Percentiles rank a stretch among this genome's conserved stretches.
Evolutionary conservation across 495 filamentous ascomycete genomes (phyloP).

Genomic region (Neurospora pannonica): DNA sequence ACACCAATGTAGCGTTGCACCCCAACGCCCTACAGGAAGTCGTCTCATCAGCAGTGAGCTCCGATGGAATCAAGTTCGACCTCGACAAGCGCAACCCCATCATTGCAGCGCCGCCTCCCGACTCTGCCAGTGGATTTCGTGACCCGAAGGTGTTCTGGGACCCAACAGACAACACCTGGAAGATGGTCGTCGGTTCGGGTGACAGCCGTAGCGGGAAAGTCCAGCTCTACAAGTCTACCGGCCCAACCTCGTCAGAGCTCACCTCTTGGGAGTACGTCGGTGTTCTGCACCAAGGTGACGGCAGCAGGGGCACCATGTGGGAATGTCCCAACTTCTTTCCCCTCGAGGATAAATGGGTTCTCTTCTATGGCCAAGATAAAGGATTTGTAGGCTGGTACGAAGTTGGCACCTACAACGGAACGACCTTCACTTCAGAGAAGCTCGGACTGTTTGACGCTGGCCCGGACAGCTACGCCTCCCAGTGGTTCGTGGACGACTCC

Average conservation of each 20-base stretch:
- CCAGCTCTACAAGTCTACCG: background rate
- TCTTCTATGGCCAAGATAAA: background rate
- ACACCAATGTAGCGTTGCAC: background rate
- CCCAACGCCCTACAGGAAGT: background rate
- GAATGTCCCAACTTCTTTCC: background rate
- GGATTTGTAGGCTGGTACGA: background rate
- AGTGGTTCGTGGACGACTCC: background rate
- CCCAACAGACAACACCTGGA: background rate
- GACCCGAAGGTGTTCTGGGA: background rate
- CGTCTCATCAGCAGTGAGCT: background rate
- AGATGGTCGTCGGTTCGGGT: background rate
- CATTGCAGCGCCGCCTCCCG: background rate
- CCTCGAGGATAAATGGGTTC: background rate
- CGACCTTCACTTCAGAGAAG: background rate
- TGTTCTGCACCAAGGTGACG: background rate
- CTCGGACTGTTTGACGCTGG: background rate
- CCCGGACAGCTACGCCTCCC: background rate
- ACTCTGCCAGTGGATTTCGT: background rate
- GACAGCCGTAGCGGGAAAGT: background rate
- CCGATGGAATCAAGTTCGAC: background rate
- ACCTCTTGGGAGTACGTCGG: background rate
- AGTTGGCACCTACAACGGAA: background rate
- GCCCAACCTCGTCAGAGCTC: background rate
- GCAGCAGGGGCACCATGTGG: background rate
- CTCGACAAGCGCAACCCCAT: background rate